Evolutionary conservation across 2,329 filamentous ascomycete genomes (phyloP).

Genomic region (Rhynchosporium secalis): DNA sequence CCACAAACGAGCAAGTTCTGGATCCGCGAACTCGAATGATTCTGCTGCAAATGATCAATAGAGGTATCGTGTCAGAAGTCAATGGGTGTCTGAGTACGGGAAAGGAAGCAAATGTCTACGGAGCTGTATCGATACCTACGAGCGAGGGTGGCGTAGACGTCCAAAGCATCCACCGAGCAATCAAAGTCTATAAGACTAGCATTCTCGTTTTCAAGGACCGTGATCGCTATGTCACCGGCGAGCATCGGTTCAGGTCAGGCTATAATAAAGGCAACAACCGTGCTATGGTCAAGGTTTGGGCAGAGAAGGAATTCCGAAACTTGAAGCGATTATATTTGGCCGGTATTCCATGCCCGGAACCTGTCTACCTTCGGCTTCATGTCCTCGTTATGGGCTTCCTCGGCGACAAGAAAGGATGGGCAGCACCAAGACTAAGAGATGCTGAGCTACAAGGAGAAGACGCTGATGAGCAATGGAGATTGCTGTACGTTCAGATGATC

Average conservation of each 20-base stretch:
- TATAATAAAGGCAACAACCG: constrained; percentile 94
- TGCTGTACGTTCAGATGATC: constrained; percentile 79
- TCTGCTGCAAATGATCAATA: constrained; percentile 92
- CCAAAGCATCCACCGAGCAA: constrained; percentile 71
- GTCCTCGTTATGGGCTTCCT: constrained; percentile 95
- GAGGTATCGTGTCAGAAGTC: constrained; percentile 83
- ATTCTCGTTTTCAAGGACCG: constrained; percentile 98
- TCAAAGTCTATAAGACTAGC: constrained; percentile 99
- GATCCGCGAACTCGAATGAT: constrained; percentile 96
- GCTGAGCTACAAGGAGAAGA: constrained; percentile 72
- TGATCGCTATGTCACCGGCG: constrained; percentile 92
- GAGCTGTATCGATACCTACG: constrained; percentile 67
- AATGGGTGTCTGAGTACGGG: constrained; percentile 95
- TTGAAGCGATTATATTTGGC: constrained; percentile 79
- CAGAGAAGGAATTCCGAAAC: constrained; percentile 97
- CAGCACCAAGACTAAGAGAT: constrained; percentile 86
- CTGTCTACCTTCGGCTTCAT: constrained; percentile 85
- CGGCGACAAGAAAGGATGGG: constrained; percentile 81
- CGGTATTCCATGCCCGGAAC: constrained; percentile 87
- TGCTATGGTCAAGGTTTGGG: constrained; percentile 98
- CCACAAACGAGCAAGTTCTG: constrained; percentile 91
- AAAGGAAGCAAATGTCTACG: constrained; percentile 98
- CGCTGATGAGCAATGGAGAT: constrained; percentile 69
- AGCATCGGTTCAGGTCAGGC: constrained; percentile 86
- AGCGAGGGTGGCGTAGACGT: constrained; percentile 50